Evolutionary conservation across 2,329 filamentous ascomycete genomes (phyloP).

Genomic region (Myriosclerotinia duriaeana): DNA sequence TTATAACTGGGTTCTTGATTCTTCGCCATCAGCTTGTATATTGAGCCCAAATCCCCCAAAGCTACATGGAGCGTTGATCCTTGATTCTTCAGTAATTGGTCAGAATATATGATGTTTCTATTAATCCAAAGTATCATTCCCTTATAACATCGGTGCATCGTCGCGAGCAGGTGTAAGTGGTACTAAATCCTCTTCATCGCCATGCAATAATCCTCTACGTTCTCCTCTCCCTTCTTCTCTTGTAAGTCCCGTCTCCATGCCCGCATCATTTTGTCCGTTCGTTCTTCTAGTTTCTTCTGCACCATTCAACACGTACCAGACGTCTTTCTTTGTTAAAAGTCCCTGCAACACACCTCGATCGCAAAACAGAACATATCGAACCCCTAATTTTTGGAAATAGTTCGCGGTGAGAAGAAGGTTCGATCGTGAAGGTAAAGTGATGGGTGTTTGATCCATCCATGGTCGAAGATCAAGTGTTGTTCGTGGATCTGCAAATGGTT

Average conservation of each 20-base stretch:
- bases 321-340: conserved; percentile 93
- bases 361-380: conserved; percentile 85
- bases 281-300: conserved; percentile 59
- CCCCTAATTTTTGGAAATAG: conserved; percentile 92
- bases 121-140: conserved; percentile 8
- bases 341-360: conserved; percentile 81
- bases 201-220: conserved; percentile 46
- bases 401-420: conserved; percentile 81
- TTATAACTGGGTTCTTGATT: too few species aligned
- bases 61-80: too few species aligned
- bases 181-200: conserved; percentile 38
- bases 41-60: too few species aligned
- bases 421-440: conserved; percentile 77
- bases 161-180: conserved; percentile 29
- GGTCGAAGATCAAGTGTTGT: conserved; percentile 83
- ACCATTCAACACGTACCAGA: conserved; percentile 88
- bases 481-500: conserved; percentile 74
- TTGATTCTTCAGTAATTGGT: neutral
- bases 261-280: conserved; percentile 40
- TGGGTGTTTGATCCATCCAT: conserved; percentile 99
- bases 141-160: conserved; percentile 35
- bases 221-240: conserved; percentile 46
- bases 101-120: neutral
- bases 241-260: conserved; percentile 41
- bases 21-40: too few species aligned